Base-by-base conservation (phyloP, 768 basidiomycete species). In the Lentinus brumalis region DNA sequence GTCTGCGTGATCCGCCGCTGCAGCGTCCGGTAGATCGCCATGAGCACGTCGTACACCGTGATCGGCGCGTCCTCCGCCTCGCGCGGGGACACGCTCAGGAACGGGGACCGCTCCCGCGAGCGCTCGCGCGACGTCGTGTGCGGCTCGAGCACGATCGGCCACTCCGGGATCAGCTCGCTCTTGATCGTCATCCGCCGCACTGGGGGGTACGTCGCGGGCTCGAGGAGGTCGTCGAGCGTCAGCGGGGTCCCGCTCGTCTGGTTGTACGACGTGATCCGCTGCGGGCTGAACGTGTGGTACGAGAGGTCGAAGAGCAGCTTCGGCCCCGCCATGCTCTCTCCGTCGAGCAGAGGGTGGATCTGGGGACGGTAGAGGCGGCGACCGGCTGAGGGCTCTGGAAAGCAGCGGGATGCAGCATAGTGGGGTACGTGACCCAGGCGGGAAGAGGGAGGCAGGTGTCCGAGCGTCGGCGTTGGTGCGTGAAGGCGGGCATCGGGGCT, bases 221-320 rank as follows among this genome's bases (percentile, higher is more conserved):
- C 76, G 1, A 57, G 59, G 10, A 88, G 75, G 32, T 86, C 81
- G 1, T 83, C 81, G 0, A 65, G 53, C 0, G 80, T 68, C 2
- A 89, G 67, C 0, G 75, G 50, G 4, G 59, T 60, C 16, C 69
- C 68, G 14, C 61, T 61, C 4, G 75, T 69, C 38, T 83, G 78
- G 2, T 79, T 78, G 9, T 72, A 70, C 0, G 76, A 76, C 21
- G 79, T 54, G 53, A 77, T 65, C 9, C 75, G 74, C 54, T 79
- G 66, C 5, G 86, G 86, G 1, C 71, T 41, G 61, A 84, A 86
- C 2, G 70, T 62, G 30, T 80, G 76, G n/a, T 70, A 65, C 29
- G 84, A 77, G 21, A 90, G 74, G 67, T 89, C 83, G 69, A 89
- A 85, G 49, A 79, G 66, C 60, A 89, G 79, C 41, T 82, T 79